Conservation (phyloP, 2,329 filamentous ascomycete genomes). For the Colletotrichum lini region DNA sequence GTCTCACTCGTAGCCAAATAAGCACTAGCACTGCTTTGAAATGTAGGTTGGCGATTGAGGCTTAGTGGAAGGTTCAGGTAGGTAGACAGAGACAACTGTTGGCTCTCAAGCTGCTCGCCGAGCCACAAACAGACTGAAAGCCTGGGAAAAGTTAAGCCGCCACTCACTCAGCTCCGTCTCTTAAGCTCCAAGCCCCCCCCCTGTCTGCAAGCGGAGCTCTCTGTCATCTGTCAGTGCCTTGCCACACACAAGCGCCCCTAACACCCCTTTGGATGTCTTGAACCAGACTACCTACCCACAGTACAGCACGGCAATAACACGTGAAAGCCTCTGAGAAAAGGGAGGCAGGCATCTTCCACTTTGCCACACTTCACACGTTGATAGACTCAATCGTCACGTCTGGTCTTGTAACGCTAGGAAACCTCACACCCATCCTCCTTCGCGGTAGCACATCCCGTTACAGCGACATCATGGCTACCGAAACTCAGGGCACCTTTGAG, state of each 20-base stretch:
- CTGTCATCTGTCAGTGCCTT: background rate
- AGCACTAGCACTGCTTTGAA: background rate
- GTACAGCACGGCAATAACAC: constrained; percentile 3
- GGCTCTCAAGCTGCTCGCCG: background rate
- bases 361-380: background rate
- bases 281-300: background rate
- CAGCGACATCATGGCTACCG: constrained; percentile 53
- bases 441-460: background rate
- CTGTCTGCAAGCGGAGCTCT: constrained; percentile 25
- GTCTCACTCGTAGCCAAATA: background rate
- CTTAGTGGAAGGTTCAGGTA: no score
- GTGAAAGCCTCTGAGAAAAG: constrained; percentile 17
- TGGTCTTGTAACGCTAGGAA: background rate
- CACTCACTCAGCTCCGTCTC: background rate
- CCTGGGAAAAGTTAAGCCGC: constrained; percentile 3
- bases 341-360: constrained; percentile 4
- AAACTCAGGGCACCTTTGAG: constrained; percentile 66
- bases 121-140: constrained; percentile 3
- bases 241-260: constrained; percentile 18
- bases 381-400: background rate
- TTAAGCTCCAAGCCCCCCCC: background rate
- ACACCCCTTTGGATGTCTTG: constrained; percentile 20
- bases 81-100: background rate
- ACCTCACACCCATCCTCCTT: background rate
- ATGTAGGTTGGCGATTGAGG: background rate